Percentiles rank a stretch among this genome's conserved stretches.
Evolutionary conservation across 306 rosid species (phyloP).

Genomic region (Trifolium repens): DNA sequence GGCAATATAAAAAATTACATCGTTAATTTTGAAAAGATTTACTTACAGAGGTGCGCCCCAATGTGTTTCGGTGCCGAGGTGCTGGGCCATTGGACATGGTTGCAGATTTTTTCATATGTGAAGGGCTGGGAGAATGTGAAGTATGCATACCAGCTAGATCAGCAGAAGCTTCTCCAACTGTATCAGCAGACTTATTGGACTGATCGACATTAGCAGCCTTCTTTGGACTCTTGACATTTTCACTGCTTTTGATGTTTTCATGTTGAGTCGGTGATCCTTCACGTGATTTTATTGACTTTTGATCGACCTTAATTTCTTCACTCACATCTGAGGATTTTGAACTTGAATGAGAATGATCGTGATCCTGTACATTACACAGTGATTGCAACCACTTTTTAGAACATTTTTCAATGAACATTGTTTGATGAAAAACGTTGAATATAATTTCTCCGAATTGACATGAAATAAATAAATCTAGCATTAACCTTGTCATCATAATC

Average conservation of each 20-base stretch:
- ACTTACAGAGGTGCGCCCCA: slow-evolving; percentile 89
- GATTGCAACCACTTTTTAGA: too few species aligned
- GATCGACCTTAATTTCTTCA: slow-evolving; percentile 45
- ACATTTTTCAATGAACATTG: not conserved
- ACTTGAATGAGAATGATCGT: slow-evolving; percentile 50
- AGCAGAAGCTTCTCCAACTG: slow-evolving; percentile 41
- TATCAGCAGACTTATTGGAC: slow-evolving; percentile 46
- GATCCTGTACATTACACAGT: slow-evolving; percentile 59
- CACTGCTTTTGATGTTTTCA: slow-evolving; percentile 44
- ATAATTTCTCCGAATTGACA: slow-evolving; percentile 33
- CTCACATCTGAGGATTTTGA: slow-evolving; percentile 51
- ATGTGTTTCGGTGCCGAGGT: slow-evolving; percentile 49
- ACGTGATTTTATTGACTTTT: slow-evolving; percentile 45
- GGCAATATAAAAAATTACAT: slow-evolving; percentile 17
- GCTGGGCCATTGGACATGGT: slow-evolving; percentile 56
- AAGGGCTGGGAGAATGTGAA: slow-evolving; percentile 45
- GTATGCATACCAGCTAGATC: slow-evolving; percentile 41
- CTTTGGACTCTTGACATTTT: slow-evolving; percentile 42
- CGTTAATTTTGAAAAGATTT: slow-evolving; percentile 35
- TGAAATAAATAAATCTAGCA: slow-evolving; percentile 38
- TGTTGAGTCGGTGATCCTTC: slow-evolving; percentile 43
- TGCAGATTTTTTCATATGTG: slow-evolving; percentile 56
- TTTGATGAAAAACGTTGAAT: slow-evolving; percentile 25
- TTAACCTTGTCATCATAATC: slow-evolving; percentile 61
- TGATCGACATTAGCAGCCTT: slow-evolving; percentile 40